Conservation (phyloP, 1,284 basidiomycete genomes). For the Sporisorium scitamineum region DNA sequence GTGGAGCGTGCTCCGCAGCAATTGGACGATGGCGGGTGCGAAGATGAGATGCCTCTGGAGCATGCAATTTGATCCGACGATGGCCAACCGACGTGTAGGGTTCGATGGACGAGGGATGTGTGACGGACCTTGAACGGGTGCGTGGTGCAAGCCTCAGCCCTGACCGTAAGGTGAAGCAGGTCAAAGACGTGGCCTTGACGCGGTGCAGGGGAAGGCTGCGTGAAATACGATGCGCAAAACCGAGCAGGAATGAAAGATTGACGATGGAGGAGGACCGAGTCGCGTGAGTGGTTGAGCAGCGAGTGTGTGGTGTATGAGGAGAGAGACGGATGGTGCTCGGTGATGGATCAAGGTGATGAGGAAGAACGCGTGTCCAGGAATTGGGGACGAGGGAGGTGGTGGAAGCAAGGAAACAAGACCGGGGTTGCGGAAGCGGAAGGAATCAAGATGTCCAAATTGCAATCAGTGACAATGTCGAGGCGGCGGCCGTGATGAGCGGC, state of each 20-base stretch:
- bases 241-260: background rate
- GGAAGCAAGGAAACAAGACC: background rate
- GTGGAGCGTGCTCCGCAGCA: background rate
- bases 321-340: background rate
- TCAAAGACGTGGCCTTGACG: background rate
- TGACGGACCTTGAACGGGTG: background rate
- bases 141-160: background rate
- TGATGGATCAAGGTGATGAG: background rate
- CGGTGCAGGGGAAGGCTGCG: background rate
- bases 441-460: background rate
- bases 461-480: background rate
- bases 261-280: background rate
- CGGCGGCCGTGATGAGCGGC: conserved; percentile 9
- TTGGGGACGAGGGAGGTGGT: background rate
- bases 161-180: background rate
- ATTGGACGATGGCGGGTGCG: background rate
- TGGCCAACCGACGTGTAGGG: background rate
- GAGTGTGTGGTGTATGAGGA: background rate
- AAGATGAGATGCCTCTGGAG: background rate
- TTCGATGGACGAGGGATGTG: background rate
- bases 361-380: background rate
- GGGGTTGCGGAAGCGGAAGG: background rate
- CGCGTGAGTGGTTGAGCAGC: background rate
- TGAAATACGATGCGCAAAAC: background rate
- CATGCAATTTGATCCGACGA: background rate